Base-by-base conservation (phyloP, 768 basidiomycete genomes). In the Tephrocybe rancida region DNA sequence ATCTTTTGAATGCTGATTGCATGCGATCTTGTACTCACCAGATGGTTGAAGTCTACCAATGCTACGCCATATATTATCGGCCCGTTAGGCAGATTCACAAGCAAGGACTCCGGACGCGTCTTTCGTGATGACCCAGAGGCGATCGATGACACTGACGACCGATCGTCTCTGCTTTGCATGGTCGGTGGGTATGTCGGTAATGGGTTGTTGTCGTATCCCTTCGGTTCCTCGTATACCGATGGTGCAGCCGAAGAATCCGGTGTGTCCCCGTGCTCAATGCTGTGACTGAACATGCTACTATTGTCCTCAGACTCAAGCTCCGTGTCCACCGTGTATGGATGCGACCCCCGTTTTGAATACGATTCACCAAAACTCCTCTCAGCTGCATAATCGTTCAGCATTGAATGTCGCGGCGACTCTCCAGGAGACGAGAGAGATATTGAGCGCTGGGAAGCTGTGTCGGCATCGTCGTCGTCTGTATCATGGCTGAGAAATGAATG, bases 21-120 rank as follows among this genome's bases (percentile, higher is more conserved):
- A n/a, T 4, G 29, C 21, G 29, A 34, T 14, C 37, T 37, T 44
- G n/a, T 27, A 69, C 81, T 63, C 66, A 94, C 95, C 65, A 95
- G 71, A 72, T 97, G 95, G 67, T 97, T 95, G 67, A 97, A 97
- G 66, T 97, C 95, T 29, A 97, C 87, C n/a, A 97, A 73, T 2
- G 92, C 93, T 48, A 96, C 86, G 3, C 95, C 95, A 4, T 95
- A 76, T 14, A 96, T 78, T 19, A 95, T 72, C 6, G 85, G 85
- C 5, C 75, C 73, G n/a, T 71, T 71, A 0, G 80, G 76, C 14
- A 85, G 76, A 26, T 81, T 78, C n/a, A 90, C 69, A 8, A 94
- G 63, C 66, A 90, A 72, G 3, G 88, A 90, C 64, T 94, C 91
- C 7, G 91, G 92, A 16, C 91, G 82, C 27, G 85, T 80, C 68